Conservation (phyloP, 2,329 filamentous ascomycete species). For the Celoporthe dispersa region DNA sequence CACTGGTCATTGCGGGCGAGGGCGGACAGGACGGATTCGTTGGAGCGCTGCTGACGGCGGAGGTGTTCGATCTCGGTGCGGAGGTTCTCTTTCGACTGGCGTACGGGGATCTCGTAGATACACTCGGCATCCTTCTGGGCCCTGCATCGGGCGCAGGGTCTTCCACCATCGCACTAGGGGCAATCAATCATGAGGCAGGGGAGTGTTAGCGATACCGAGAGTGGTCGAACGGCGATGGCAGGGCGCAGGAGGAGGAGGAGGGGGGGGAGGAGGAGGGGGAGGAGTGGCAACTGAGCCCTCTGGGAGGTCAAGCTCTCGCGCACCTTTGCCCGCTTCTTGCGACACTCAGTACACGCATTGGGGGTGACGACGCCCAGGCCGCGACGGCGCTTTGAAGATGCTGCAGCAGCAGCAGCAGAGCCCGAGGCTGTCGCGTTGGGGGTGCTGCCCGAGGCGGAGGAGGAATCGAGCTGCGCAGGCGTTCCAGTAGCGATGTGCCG, state of each 20-base stretch:
- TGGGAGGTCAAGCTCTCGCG: too few species aligned
- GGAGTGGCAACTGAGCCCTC: too few species aligned
- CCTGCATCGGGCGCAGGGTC: conserved; percentile 60
- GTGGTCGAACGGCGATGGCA: background rate
- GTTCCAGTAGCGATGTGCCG: conserved; percentile 12
- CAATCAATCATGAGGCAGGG: conserved; percentile 8
- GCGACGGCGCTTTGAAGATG: conserved; percentile 54
- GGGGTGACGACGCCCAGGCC: conserved; percentile 62
- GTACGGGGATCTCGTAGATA: conserved; percentile 65
- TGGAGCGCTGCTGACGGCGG: conserved; percentile 57
- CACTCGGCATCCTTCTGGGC: conserved; percentile 60
- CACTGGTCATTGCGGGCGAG: conserved; percentile 55
- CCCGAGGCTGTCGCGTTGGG: conserved; percentile 30
- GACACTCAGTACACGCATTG: conserved; percentile 65
- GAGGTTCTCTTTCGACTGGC: conserved; percentile 66
- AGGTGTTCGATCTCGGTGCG: conserved; percentile 63
- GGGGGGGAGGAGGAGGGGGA: background rate
- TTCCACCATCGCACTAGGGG: conserved; percentile 61
- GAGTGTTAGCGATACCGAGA: conserved; percentile 10
- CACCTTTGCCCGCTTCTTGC: conserved; percentile 65
- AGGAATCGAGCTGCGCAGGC: conserved; percentile 30
- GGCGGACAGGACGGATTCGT: conserved; percentile 59
- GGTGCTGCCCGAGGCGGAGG: conserved; percentile 34
- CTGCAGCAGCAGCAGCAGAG: conserved; percentile 30
- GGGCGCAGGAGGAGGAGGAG: background rate